Evolutionary conservation across 2,329 filamentous ascomycete genomes (phyloP), one percentile per base, ranked within the genome.

Genomic region (Arthroderma sp.): DNA sequence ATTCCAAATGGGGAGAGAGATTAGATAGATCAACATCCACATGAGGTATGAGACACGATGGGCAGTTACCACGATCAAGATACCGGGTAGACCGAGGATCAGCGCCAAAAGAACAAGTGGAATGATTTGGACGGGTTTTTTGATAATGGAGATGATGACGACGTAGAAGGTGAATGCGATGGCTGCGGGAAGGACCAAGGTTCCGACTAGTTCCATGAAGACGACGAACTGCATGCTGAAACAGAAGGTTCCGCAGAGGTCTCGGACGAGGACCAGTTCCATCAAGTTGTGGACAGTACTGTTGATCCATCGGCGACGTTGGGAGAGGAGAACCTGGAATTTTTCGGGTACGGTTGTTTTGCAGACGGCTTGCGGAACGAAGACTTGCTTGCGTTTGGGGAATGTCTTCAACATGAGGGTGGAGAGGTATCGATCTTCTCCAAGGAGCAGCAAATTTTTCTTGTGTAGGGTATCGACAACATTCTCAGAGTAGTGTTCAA

Each of bases 151-250:
- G 48, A 86, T 83, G 56, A 93, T 78, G 51, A 95, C 80, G 57
- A 98, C 81, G 66, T 98, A 98, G 61, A 96, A 80, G 15, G 91
- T 98, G 63, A 98, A 98, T 3, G 85, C 82, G 61, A 98, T 96
- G 53, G 93, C 93, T 39, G 91, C 93, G 2, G 91, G 91, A 22
- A 98, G 74, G 7, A 98, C 91, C 44, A 98, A 72, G 1, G 93
- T 98, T 56, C 91, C 91, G 45, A 96, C 76, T 45, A 98, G 73
- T 67, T 98, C 91, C 58, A 98, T 84, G 61, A 88, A 94, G 50
- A 98, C 83, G 52, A 98, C 82, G 61, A 98, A 98, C 67, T 98
- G 91, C 91, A 98, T 98, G 65, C 86, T 94, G 73, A 98, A 98
- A 72, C 93, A 98, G 71, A 98, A 98, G 3, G 91, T 98, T 53